These are phyloP conservation scores for Cochlearia excelsa DNA, from an alignment of 345 rosid species.

Conservation along the genomic window DNA sequence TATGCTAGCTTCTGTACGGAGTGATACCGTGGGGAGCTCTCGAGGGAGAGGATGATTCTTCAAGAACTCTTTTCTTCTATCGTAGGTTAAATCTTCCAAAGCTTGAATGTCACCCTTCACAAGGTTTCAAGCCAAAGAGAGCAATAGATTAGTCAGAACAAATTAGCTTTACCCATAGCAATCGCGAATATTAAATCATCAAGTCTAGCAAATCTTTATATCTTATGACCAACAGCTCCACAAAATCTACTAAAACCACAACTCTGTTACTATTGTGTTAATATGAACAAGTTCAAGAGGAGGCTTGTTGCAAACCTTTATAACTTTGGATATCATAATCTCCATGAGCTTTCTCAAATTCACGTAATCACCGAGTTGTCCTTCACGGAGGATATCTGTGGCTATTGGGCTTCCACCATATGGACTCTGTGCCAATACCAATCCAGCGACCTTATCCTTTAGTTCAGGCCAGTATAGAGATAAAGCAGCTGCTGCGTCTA, in stretches of 20 bases:
- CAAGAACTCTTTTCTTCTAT: constrained; percentile 80
- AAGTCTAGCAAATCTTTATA: constrained; percentile 54
- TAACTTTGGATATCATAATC: constrained; percentile 81
- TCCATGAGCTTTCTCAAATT: constrained; percentile 80
- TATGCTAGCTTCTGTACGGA: constrained; percentile 86
- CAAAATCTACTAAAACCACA: too few species aligned
- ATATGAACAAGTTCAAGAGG: background rate
- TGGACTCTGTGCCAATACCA: constrained; percentile 88
- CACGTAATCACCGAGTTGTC: constrained; percentile 95
- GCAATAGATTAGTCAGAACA: background rate
- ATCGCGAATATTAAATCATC: background rate
- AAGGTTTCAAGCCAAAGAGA: background rate
- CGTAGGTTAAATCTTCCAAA: constrained; percentile 88
- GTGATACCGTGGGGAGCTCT: constrained; percentile 82
- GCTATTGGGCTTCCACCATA: constrained; percentile 96
- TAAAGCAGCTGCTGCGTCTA: constrained; percentile 93
- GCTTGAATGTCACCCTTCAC: constrained; percentile 86
- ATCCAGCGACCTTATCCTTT: constrained; percentile 91
- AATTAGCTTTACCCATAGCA: background rate
- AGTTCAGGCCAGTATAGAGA: constrained; percentile 93
- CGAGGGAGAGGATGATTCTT: constrained; percentile 62
- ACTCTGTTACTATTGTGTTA: too few species aligned
- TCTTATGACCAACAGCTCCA: constrained; percentile 36
- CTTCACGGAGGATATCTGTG: constrained; percentile 86
- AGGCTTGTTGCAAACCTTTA: constrained; percentile 54